These are phyloP conservation scores for Vachellia collinsii DNA, from an alignment of 306 rosid genomes.

Conservation along the genomic window DNA sequence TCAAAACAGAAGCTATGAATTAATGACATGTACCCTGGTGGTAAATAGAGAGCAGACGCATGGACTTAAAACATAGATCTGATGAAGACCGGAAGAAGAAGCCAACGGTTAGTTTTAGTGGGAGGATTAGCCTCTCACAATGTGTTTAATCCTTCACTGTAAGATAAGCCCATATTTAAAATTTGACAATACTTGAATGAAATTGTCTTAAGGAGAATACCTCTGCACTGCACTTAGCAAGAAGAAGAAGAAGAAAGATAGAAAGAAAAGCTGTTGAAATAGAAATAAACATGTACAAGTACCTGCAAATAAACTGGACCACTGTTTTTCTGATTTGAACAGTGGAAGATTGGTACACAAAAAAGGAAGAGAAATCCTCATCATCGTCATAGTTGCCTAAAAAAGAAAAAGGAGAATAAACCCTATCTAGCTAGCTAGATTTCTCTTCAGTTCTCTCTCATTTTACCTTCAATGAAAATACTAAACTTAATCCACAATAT, in stretches of 20 bases:
- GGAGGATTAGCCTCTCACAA: too few relatives aligned
- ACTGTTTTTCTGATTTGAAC: conserved; percentile 37
- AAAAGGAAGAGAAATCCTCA: conserved; percentile 43
- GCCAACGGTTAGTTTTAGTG: too few relatives aligned
- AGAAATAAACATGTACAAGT: background rate
- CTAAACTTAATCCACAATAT: conserved; percentile 45
- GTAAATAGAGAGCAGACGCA: too few relatives aligned
- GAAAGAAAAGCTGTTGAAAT: background rate
- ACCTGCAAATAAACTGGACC: conserved; percentile 43
- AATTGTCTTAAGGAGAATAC: too few relatives aligned
- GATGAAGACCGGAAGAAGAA: background rate
- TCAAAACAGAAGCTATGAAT: background rate
- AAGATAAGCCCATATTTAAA: too few relatives aligned
- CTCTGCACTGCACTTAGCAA: too few relatives aligned
- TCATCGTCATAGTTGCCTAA: background rate
- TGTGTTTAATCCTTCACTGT: too few relatives aligned
- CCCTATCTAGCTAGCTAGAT: conserved; percentile 52
- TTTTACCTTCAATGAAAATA: conserved; percentile 51
- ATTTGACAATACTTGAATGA: too few relatives aligned
- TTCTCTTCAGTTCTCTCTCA: conserved; percentile 23
- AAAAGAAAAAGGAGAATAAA: conserved; percentile 47
- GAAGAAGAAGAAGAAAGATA: background rate
- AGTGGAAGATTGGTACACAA: conserved; percentile 36
- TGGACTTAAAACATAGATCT: too few relatives aligned
- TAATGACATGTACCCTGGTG: background rate